A percentile compares a stretch with the other conserved stretches of the same genome.
Conservation (phyloP, 202 grass and related monocot genomes). For the Elaeis oleifera region DNA sequence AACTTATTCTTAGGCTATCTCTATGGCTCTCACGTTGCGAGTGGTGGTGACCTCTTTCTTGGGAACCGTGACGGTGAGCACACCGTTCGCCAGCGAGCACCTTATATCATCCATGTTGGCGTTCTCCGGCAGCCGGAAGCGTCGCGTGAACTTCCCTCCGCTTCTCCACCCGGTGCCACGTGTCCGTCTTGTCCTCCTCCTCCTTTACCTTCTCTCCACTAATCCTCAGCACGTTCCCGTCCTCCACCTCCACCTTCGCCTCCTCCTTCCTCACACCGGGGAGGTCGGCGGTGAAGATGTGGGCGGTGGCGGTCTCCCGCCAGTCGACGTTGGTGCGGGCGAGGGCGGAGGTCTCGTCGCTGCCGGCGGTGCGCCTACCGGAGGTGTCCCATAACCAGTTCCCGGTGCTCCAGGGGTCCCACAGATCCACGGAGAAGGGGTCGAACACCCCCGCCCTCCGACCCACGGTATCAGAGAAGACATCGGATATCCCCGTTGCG, state of each 20-base stretch:
- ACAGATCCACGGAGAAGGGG: conserved; percentile 7
- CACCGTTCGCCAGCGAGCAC: conserved; percentile 3
- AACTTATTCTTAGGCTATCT: neutral
- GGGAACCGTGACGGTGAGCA: neutral
- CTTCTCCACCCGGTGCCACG: conserved; percentile 35
- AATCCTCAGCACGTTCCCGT: conserved; percentile 29
- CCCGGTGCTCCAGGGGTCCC: neutral
- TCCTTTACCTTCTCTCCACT: conserved; percentile 31
- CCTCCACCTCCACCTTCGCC: conserved; percentile 15
- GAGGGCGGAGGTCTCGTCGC: neutral
- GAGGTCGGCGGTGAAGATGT: conserved; percentile 19
- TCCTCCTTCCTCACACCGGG: conserved; percentile 14
- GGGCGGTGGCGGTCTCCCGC: conserved; percentile 15
- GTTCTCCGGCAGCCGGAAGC: conserved; percentile 31
- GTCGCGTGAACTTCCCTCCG: conserved; percentile 24
- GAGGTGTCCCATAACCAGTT: too few relatives aligned
- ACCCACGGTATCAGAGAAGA: conserved; percentile 28
- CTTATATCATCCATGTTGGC: conserved; percentile 14
- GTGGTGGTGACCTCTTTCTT: neutral
- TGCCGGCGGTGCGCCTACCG: neutral
- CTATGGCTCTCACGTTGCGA: conserved; percentile 4
- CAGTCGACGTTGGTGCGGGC: conserved; percentile 20
- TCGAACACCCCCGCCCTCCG: neutral
- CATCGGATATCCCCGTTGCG: conserved; percentile 2
- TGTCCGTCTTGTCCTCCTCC: conserved; percentile 33